These are phyloP conservation scores for Fusarium veterinarium DNA, from an alignment of 2,329 filamentous ascomycete species.

Conservation along the genomic window DNA sequence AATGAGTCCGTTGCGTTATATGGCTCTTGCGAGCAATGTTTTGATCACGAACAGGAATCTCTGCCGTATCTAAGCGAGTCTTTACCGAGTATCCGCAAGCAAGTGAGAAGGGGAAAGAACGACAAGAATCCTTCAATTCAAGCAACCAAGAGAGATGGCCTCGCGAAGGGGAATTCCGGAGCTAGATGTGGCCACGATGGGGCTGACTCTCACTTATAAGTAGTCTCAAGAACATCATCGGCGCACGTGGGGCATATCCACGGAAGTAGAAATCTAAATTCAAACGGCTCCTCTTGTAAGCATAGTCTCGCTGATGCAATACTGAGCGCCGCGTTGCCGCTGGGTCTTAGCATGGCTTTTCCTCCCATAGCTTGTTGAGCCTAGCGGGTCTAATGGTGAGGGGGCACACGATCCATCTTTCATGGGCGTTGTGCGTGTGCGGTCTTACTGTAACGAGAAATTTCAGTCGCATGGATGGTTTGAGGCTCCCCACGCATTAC, in stretches of 20 bases:
- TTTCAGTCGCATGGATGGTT: neutral
- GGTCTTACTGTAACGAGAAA: slow-evolving; percentile 14
- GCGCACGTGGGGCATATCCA: slow-evolving; percentile 20
- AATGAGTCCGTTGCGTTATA: neutral
- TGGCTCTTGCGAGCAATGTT: slow-evolving; percentile 3
- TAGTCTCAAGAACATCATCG: slow-evolving; percentile 19
- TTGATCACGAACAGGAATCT: neutral
- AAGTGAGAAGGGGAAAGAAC: neutral
- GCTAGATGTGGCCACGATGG: slow-evolving; percentile 17
- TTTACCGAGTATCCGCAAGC: slow-evolving; percentile 19
- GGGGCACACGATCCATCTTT: slow-evolving; percentile 29
- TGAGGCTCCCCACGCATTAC: slow-evolving; percentile 27
- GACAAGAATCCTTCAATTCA: slow-evolving; percentile 15
- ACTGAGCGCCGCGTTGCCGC: neutral
- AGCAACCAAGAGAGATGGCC: slow-evolving; percentile 5
- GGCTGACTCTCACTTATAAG: slow-evolving; percentile 32
- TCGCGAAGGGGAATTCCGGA: neutral
- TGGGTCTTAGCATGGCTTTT: slow-evolving; percentile 20
- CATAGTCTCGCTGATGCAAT: slow-evolving; percentile 34
- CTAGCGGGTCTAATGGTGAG: slow-evolving; percentile 25
- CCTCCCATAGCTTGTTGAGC: neutral
- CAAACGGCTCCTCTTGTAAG: slow-evolving; percentile 19
- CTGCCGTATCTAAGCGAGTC: slow-evolving; percentile 33
- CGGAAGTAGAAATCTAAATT: slow-evolving; percentile 14
- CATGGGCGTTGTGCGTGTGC: slow-evolving; percentile 15